Base-by-base conservation (phyloP, 208 protist genomes). In the Novymonas esmeraldas region DNA sequence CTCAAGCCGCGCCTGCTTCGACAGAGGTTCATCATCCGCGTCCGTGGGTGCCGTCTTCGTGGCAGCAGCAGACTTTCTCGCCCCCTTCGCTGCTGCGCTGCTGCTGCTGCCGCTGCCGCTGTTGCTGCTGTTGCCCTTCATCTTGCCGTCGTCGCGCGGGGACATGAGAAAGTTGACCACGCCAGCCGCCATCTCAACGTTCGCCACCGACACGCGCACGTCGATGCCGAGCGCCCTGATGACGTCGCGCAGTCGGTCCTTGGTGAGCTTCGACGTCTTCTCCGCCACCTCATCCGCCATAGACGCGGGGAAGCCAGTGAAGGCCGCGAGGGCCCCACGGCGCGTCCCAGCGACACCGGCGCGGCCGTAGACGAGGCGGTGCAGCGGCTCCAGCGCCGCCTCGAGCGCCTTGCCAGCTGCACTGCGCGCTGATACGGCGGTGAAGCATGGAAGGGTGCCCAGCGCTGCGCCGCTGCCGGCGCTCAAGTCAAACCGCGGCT, bases 311-410 rank as follows among this genome's bases (percentile, higher is more conserved):
- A 87, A 90, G 26, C 89, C 89, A 31, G 81, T 65, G 70, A 95
- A 95, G 36, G 52, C 26, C 24, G 74, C 78, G 20, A 92, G 69
- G 18, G 84, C 85, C 0, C 31, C 52, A 13, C 84, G 81, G 6
- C 89, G 86, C 44, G 73, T 70, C 20, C 82, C 82, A 2, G 10
- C 22, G n/a, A 49, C 28, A 6, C 89, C 89, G 18, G 76, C 45
- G 26, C 86, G 86, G 28, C 81, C 77, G 77, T 86, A 95, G 24
- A 89, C 77, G 24, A 93, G 24, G 28, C 83, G 85, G 68, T 95
- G 89, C 18, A 95, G 71, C 20, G 80, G 73, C 73, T 95, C 86
- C 11, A 93, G 55, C 5, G 71, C 78, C 0, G 58, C 33, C 63
- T 95, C 89, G 13, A 93, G 62, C 11, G 60, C 48, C 45, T 76